Base-by-base conservation (phyloP, 108 stramenopile species). In the Discostella pseudostelligera region DNA sequence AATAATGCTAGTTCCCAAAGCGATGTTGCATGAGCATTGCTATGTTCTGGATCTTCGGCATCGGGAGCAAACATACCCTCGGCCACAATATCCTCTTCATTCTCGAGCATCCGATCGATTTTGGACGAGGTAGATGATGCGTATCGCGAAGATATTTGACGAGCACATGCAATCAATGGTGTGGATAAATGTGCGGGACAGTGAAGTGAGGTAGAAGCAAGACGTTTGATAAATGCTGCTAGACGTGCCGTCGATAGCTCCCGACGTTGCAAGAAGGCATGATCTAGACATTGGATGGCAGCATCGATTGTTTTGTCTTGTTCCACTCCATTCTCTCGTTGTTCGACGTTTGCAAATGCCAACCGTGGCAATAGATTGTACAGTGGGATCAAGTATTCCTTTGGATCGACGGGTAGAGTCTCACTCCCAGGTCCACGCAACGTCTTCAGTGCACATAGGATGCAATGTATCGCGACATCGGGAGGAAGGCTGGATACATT, bases 351-450 rank as follows among this genome's bases (percentile, higher is more conserved):
- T 9, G 29, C 42, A 65, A 64, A 14, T 25, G 63, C 62, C 17
- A 76, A 45, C 48, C 73, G 45, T 11, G 84, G 76, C 9, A 92
- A 40, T 49, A 84, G 80, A 24, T 72, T 84, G 57, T 92, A 95
- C 8, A 95, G 79, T 32, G 88, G 90, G 20, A 82, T 81, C 32
- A 95, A 67, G 61, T 89, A 91, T 56, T 92, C 90, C 43, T 90
- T 91, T 20, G 79, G 80, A 65, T 95, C 94, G 39, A 92, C 85
- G 39, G 88, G 70, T 51, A 95, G 66, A 11, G 53, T 53, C 65
- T 90, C 89, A 48, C 75, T 74, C 0, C 94, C 94, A 6, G 94
- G 94, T 17, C 94, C 94, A 45, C 83, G 83, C 26, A 95, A 69
- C 12, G 90, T 92, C 59, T 88, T 88, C 29, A 92, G 78, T 14